These are phyloP conservation scores for Globisporangium sylvaticum DNA, from an alignment of 352 stramenopile genomes.

Conservation along the genomic window DNA sequence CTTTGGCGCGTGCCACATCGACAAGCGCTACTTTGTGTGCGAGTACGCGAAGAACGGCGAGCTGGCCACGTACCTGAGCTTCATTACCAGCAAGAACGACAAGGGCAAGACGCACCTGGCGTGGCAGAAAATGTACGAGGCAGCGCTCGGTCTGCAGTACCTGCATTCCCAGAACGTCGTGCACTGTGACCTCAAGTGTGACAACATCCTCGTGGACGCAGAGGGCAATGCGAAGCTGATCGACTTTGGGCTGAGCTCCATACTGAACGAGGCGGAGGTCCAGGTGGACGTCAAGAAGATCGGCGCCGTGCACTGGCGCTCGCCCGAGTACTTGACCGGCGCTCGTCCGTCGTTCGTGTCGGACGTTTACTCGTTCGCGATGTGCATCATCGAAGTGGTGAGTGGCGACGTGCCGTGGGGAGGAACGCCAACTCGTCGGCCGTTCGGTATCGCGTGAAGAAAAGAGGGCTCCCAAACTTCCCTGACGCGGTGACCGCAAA, in stretches of 20 bases:
- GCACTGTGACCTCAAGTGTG: conserved; percentile 21
- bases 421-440: not conserved
- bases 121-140: conserved; percentile 24
- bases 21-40: no score
- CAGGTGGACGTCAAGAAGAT: not conserved
- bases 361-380: conserved; percentile 9
- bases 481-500: no score
- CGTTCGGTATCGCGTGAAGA: no score
- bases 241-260: no score
- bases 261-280: not conserved
- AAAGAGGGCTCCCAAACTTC: no score
- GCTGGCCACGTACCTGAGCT: no score
- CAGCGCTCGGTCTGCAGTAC: conserved; percentile 17
- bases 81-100: no score
- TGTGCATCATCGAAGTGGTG: not conserved
- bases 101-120: not conserved
- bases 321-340: not conserved
- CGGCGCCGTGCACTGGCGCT: not conserved
- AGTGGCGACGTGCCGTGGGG: not conserved
- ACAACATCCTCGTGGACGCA: conserved; percentile 20
- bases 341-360: not conserved
- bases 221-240: conserved; percentile 3
- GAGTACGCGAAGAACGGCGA: no score
- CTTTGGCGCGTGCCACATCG: no score
- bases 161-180: conserved; percentile 18